Base-by-base conservation (phyloP, 2,329 filamentous ascomycete genomes). In the Chaetomium globosum region DNA sequence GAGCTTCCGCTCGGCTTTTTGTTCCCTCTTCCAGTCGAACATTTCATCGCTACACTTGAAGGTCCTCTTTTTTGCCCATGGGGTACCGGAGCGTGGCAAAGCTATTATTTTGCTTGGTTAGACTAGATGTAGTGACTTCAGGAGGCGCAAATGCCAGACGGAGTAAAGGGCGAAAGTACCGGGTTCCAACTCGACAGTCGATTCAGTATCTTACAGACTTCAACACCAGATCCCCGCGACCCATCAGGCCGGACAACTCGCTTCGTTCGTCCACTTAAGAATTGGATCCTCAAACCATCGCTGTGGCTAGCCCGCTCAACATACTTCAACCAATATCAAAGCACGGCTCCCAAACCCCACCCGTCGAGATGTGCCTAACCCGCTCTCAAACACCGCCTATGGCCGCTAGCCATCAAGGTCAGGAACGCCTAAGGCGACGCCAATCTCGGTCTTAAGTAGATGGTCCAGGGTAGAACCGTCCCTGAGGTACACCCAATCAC, bases 401-500 rank as follows among this genome's bases (percentile, higher is more conserved):
- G 23, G 56, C 61, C 16, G n/a, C 65, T 66, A 64, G 57, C 57
- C 58, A 28, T 28, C 52, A 39, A 64, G 43, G 52, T 53, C 61
- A n/a, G 73, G 66, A 65, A 73, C 62, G 59, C 70, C 75, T 61
- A 92, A 76, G 66, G 88, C 83, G 57, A 97, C 80, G 2, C 86
- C 88, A 57, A 97, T 80, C 81, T 99, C 95, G 68, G 88, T 82
- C 68, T 86, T 83, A 73, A 98, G 78, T 63, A 98, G 76, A 43
- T 89, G 84, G 43, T 84, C 87, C 73, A 99, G 79, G 52, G 87
- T 90, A 56, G 85, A 87, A n/a, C 89, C 89, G 76, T 98, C 93
- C 56, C 94, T 84, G 65, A 92, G 78, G 75, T 97, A 98, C 56
- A 98, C 83, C 95, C 95, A 99, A 68, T 89, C 85, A 33, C 92